These are phyloP conservation scores for Podaxis sp. DNA, from an alignment of 768 basidiomycete species.

Conservation along the genomic window DNA sequence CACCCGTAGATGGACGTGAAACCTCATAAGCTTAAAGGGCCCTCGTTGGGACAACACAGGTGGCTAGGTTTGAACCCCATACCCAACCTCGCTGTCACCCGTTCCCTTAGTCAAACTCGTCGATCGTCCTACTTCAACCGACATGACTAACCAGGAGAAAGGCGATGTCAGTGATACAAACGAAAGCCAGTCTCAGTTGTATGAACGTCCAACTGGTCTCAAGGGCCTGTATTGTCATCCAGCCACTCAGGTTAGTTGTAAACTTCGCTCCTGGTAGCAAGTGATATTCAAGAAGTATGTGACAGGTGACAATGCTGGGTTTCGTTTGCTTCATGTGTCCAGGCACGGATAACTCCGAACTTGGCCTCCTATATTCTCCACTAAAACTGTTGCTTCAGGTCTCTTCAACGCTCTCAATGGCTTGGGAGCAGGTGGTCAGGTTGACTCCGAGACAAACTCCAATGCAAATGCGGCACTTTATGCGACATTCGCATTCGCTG, in stretches of 20 bases:
- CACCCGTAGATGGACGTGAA: no score
- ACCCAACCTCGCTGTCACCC: not conserved
- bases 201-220: slow-evolving; percentile 46
- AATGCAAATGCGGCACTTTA: slow-evolving; percentile 72
- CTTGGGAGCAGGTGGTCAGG: slow-evolving; percentile 74
- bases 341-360: not conserved
- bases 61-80: not conserved
- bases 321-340: slow-evolving; percentile 52
- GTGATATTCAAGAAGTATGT: no score
- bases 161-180: slow-evolving; percentile 20
- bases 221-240: slow-evolving; percentile 58
- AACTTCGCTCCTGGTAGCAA: not conserved
- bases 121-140: not conserved
- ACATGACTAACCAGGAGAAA: slow-evolving; percentile 8
- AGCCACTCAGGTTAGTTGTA: slow-evolving; percentile 35
- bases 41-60: not conserved
- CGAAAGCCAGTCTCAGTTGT: slow-evolving; percentile 24
- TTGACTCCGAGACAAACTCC: slow-evolving; percentile 59
- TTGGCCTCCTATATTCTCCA: no score
- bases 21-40: not conserved
- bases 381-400: slow-evolving; percentile 33
- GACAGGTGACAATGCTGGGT: slow-evolving; percentile 50
- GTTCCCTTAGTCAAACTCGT: slow-evolving; percentile 1
- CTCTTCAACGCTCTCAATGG: slow-evolving; percentile 80
- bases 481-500: slow-evolving; percentile 40